These are phyloP conservation scores for Phytophthora palmivora DNA, from an alignment of 352 stramenopile species.

Conservation along the genomic window DNA sequence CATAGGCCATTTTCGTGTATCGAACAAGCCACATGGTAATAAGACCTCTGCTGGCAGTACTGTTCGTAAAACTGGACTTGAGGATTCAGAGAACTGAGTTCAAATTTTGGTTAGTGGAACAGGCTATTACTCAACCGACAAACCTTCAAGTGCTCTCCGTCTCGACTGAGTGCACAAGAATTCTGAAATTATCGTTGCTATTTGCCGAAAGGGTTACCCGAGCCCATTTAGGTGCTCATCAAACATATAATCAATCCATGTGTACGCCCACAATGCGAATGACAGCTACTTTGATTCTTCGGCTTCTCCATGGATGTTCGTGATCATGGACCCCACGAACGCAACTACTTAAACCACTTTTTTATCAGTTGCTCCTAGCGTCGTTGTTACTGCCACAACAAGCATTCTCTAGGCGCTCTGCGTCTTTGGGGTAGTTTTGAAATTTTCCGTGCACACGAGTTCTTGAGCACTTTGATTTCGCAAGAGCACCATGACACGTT, in stretches of 20 bases:
- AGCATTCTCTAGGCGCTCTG: too few species aligned
- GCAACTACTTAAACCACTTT: too few species aligned
- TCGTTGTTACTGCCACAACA: too few species aligned
- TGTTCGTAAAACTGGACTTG: conserved; percentile 34
- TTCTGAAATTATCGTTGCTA: too few species aligned
- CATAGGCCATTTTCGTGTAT: conserved; percentile 24
- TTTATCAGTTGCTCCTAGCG: too few species aligned
- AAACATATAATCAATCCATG: too few species aligned
- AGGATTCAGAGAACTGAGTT: conserved; percentile 32
- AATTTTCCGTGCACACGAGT: too few species aligned
- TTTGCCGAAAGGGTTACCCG: conserved; percentile 28
- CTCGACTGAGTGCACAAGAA: conserved; percentile 31
- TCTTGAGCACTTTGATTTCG: too few species aligned
- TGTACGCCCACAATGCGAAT: conserved; percentile 27
- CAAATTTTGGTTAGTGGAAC: conserved; percentile 23
- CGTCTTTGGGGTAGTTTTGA: too few species aligned
- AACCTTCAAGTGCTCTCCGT: conserved; percentile 27
- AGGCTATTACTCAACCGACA: conserved; percentile 25
- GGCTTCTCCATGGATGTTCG: conserved; percentile 36
- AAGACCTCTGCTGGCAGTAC: conserved; percentile 31
- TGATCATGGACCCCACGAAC: too few species aligned
- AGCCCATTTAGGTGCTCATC: too few species aligned
- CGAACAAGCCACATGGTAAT: conserved; percentile 37
- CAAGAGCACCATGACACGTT: too few species aligned
- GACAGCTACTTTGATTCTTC: conserved; percentile 31